Percentiles rank a stretch among this genome's conserved stretches.
These are phyloP conservation scores for Aureobasidium musti DNA, from an alignment of 2,329 filamentous ascomycete genomes.

Conservation along the genomic window DNA sequence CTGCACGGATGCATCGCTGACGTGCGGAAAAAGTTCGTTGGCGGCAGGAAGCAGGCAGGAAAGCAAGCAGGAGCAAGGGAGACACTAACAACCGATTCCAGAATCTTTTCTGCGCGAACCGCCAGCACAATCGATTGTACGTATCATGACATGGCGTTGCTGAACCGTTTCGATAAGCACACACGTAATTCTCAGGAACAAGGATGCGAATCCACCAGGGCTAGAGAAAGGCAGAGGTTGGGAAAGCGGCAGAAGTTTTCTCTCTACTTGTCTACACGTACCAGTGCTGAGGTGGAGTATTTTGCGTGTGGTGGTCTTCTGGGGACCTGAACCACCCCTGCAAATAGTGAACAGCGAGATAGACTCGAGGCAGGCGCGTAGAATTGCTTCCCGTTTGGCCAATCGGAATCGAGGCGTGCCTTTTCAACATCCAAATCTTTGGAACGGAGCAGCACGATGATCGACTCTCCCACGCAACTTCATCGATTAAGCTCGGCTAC, in stretches of 20 bases:
- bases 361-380: slow-evolving; percentile 20
- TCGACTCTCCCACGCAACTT: slow-evolving; percentile 22
- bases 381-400: not conserved
- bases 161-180: not conserved
- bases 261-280: not conserved
- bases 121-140: slow-evolving; percentile 12
- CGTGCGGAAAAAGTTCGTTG: not conserved
- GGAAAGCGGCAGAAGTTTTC: too few relatives aligned
- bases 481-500: slow-evolving; percentile 10
- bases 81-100: not conserved
- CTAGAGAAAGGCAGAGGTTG: too few relatives aligned
- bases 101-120: slow-evolving; percentile 1
- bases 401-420: slow-evolving; percentile 8
- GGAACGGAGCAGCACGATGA: slow-evolving; percentile 11
- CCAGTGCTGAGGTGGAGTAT: not conserved
- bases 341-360: slow-evolving; percentile 14
- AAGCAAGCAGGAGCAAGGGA: not conserved
- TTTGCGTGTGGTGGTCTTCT: not conserved
- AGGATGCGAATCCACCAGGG: not conserved
- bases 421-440: slow-evolving; percentile 1
- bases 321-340: slow-evolving; percentile 20
- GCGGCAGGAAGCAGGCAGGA: not conserved
- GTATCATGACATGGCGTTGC: slow-evolving; percentile 9
- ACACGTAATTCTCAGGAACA: not conserved
- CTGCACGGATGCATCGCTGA: not conserved